Evolutionary conservation across 1,139 yeast species (phyloP).

Genomic region (Yamadazyma blattariae): DNA sequence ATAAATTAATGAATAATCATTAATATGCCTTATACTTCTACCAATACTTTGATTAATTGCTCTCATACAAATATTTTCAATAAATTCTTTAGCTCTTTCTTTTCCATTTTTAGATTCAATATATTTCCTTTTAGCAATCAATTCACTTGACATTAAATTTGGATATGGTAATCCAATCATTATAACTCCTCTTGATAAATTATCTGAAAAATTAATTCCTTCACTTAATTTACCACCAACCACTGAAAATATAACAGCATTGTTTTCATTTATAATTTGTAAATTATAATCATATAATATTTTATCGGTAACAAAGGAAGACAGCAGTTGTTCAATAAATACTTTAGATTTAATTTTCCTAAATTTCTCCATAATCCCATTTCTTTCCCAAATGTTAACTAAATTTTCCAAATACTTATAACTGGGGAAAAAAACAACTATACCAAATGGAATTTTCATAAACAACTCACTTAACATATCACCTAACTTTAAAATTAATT

Average conservation of each 20-base stretch:
- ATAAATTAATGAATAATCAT: conserved; percentile 76
- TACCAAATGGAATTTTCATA: conserved; percentile 63
- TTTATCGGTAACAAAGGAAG: conserved; percentile 38
- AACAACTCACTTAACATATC: conserved; percentile 41
- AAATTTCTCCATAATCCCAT: conserved; percentile 30
- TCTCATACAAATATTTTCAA: conserved; percentile 87
- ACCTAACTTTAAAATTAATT: conserved; percentile 55
- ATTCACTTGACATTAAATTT: conserved; percentile 78
- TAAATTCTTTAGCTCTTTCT: conserved; percentile 55
- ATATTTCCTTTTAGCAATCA: conserved; percentile 68
- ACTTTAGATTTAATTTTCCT: conserved; percentile 33
- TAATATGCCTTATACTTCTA: conserved; percentile 80
- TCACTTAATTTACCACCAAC: conserved; percentile 95
- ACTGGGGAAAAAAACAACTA: conserved; percentile 83
- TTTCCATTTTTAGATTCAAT: conserved; percentile 57
- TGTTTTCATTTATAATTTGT: conserved; percentile 28
- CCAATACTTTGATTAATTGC: conserved; percentile 94
- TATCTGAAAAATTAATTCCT: conserved; percentile 88
- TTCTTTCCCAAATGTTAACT: conserved; percentile 48
- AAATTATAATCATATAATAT: conserved; percentile 52
- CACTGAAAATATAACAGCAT: conserved; percentile 77
- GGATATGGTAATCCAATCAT: conserved; percentile 94
- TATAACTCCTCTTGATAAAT: conserved; percentile 80
- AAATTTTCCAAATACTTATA: conserved; percentile 64
- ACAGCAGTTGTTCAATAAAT: conserved; percentile 51